These are phyloP conservation scores for Pleurotus pulmonarius DNA, from an alignment of 768 basidiomycete genomes.

Conservation along the genomic window DNA sequence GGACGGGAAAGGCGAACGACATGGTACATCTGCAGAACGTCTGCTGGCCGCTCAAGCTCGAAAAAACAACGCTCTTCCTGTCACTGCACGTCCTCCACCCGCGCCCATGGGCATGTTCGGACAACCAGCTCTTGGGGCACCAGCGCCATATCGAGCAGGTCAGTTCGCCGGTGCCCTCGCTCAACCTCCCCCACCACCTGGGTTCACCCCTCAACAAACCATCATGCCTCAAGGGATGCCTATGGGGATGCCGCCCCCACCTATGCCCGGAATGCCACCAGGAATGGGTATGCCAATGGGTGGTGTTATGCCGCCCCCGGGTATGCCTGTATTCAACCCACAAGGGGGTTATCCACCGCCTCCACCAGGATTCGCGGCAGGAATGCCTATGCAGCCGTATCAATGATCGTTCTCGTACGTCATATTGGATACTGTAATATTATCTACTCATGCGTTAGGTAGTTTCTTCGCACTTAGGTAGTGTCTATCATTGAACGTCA, in stretches of 20 bases:
- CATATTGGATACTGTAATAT: too few relatives aligned
- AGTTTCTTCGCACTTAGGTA: too few relatives aligned
- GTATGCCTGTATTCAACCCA: slow-evolving; percentile 23
- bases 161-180: slow-evolving; percentile 90
- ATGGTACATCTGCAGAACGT: slow-evolving; percentile 95
- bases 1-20: slow-evolving; percentile 96
- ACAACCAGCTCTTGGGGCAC: slow-evolving; percentile 64
- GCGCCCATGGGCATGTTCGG: slow-evolving; percentile 47
- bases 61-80: slow-evolving; percentile 89
- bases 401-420: background rate
- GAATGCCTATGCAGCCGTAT: slow-evolving; percentile 24
- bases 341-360: slow-evolving; percentile 14
- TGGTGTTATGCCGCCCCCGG: slow-evolving; percentile 23
- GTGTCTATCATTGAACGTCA: too few relatives aligned
- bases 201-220: slow-evolving; percentile 72
- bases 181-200: slow-evolving; percentile 76
- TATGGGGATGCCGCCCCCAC: slow-evolving; percentile 3
- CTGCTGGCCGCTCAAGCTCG: slow-evolving; percentile 92
- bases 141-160: slow-evolving; percentile 74
- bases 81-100: slow-evolving; percentile 70
- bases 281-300: slow-evolving; percentile 13
- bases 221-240: slow-evolving; percentile 40
- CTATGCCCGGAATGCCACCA: slow-evolving; percentile 23
- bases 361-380: slow-evolving; percentile 22
- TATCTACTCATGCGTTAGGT: too few relatives aligned